These are phyloP conservation scores for Puccinia hordei DNA, from an alignment of 1,284 basidiomycete genomes.

Conservation along the genomic window DNA sequence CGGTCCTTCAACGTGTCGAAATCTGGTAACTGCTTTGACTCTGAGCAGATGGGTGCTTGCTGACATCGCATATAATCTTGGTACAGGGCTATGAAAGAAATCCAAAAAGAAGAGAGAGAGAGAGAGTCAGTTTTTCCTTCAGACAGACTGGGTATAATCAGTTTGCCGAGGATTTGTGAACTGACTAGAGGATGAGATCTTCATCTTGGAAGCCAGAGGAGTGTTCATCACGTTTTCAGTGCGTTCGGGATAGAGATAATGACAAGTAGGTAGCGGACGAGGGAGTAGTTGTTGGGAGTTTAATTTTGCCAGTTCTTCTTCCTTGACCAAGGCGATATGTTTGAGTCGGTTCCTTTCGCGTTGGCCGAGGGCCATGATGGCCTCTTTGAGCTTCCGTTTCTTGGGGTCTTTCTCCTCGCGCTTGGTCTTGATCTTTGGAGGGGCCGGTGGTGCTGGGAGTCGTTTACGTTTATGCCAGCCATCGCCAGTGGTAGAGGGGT, in stretches of 20 bases:
- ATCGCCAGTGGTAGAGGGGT: constrained; percentile 52
- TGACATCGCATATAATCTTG: constrained; percentile 51
- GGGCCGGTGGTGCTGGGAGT: not conserved
- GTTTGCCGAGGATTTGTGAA: not conserved
- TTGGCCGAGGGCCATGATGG: constrained; percentile 55
- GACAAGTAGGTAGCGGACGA: not conserved
- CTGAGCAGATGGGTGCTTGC: constrained; percentile 58
- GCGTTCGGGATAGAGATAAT: constrained; percentile 24
- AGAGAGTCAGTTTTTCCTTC: constrained; percentile 1
- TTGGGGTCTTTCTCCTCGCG: constrained; percentile 45
- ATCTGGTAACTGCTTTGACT: constrained; percentile 60
- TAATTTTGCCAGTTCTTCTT: constrained; percentile 48
- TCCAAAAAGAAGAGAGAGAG: not conserved
- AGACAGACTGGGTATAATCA: not conserved
- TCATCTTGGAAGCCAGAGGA: constrained; percentile 44
- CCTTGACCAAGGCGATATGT: constrained; percentile 50
- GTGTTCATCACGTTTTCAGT: constrained; percentile 42
- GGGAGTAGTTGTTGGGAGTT: constrained; percentile 32
- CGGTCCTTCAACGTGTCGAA: constrained; percentile 59
- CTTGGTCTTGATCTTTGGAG: constrained; percentile 50
- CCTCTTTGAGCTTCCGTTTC: constrained; percentile 52
- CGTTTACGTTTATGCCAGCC: constrained; percentile 54
- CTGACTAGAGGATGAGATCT: constrained; percentile 43
- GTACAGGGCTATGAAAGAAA: constrained; percentile 18
- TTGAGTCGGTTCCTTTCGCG: constrained; percentile 55